phyloP scores from a whole-genome alignment of 2,329 filamentous ascomycete genomes.

The Fusarium sp. region DNA sequence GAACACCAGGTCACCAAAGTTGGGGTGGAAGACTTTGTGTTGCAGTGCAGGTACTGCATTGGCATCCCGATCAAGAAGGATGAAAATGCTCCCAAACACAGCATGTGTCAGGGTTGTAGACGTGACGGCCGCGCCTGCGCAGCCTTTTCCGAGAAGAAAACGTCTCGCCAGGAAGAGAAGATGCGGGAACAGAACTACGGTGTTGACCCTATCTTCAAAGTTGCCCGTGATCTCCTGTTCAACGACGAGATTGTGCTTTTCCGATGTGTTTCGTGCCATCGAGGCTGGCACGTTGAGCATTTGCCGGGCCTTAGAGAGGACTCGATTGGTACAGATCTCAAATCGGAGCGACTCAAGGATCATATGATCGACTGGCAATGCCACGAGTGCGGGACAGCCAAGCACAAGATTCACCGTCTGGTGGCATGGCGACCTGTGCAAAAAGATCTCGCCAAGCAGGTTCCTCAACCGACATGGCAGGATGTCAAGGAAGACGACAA shows the following conservation, averaged over 20 bases:
- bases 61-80: slow-evolving; percentile 78
- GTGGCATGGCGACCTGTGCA: slow-evolving; percentile 86
- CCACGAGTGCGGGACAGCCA: slow-evolving; percentile 76
- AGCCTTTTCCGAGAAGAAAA: slow-evolving; percentile 79
- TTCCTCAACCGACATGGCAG: slow-evolving; percentile 41
- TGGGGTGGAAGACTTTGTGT: slow-evolving; percentile 78
- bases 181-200: slow-evolving; percentile 83
- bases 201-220: slow-evolving; percentile 77
- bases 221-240: slow-evolving; percentile 76
- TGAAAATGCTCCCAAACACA: slow-evolving; percentile 73
- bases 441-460: slow-evolving; percentile 1
- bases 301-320: slow-evolving; percentile 65
- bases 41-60: slow-evolving; percentile 92
- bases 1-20: slow-evolving; percentile 95
- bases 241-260: slow-evolving; percentile 84
- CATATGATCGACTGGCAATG: slow-evolving; percentile 85
- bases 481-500: slow-evolving; percentile 76
- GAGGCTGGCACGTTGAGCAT: slow-evolving; percentile 88
- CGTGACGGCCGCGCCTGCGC: slow-evolving; percentile 75
- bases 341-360: slow-evolving; percentile 71
- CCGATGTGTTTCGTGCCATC: slow-evolving; percentile 80
- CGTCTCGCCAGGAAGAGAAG: slow-evolving; percentile 84
- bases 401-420: slow-evolving; percentile 78
- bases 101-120: slow-evolving; percentile 78
- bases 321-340: slow-evolving; percentile 50